A percentile compares a stretch with the other conserved stretches of the same genome.
Evolutionary conservation across 257 asterid species (phyloP).

Genomic region (Fraxinus excelsior): DNA sequence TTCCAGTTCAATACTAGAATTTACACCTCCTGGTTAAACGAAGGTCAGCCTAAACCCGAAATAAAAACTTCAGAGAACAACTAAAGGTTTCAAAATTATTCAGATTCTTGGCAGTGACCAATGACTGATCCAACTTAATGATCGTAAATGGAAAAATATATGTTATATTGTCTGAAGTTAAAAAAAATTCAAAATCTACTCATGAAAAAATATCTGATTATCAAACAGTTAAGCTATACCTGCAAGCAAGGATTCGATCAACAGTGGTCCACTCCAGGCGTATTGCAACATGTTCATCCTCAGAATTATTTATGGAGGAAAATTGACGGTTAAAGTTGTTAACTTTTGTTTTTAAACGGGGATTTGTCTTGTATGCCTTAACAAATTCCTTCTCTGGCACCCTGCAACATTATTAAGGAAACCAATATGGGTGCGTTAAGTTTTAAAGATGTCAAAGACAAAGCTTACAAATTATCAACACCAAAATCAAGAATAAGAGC

Average conservation of each 20-base stretch:
- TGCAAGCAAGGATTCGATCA: conserved; percentile 86
- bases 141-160: neutral
- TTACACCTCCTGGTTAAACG: neutral
- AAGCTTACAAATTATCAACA: neutral
- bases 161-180: neutral
- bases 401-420: conserved; percentile 51
- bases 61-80: neutral
- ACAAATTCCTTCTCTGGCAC: conserved; percentile 85
- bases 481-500: conserved; percentile 21
- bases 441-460: neutral
- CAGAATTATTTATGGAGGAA: conserved; percentile 62
- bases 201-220: conserved; percentile 10
- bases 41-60: conserved; percentile 2
- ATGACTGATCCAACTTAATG: neutral
- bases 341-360: conserved; percentile 83
- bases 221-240: conserved; percentile 40
- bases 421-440: neutral
- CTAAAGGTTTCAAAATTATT: conserved; percentile 15
- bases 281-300: conserved; percentile 77
- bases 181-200: conserved; percentile 6
- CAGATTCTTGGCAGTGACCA: conserved; percentile 18
- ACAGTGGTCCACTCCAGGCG: conserved; percentile 97
- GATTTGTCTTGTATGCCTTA: conserved; percentile 87
- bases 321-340: conserved; percentile 77
- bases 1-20: no score